Evolutionary conservation across 75 land plant genomes (phyloP), one percentile per base, ranked within the genome.

Genomic region (Picea sitchensis): DNA sequence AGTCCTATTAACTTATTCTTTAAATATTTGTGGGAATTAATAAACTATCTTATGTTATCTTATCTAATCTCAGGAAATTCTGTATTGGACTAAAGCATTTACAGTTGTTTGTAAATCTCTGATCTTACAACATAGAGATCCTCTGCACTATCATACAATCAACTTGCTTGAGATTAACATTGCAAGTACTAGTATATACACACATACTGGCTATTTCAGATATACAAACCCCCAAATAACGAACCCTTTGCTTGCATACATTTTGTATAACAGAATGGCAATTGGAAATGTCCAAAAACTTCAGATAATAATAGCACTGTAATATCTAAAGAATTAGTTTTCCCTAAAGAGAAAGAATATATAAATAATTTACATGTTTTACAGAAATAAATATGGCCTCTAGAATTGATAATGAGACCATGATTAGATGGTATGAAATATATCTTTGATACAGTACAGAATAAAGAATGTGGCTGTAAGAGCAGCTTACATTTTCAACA

Each of bases 401-500:
- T 38, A 18, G 51, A 69, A 38, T 41, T 41, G 54, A 69, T 69
- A 69, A 69, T 18, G 20, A 41, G 1, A 41, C 47, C 47, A 69
- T 69, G 18, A 68, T 68, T 18, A 34, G 36, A 68, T 5, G n/a
- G 38, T 65, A 68, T 30, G 34, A 32, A 18, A 38, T 47, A 41
- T 38, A 41, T 47, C 4, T 69, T 69, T 31, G 14, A 14, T 44
- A 69, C 41, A 47, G 38, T 69, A 69, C 73, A 69, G 9, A 41
- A 38, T 8, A 47, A 69, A 69, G 51, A 69, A 18, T 41, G 20
- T 38, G 21, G 23, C 73, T 20, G 51, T 2, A 17, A 47, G 11
- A 47, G 20, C 21, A 17, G 47, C 73, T 69, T 69, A n/a, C 20
- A 69, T n/a, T 69, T 69, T 69, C 73, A 69, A 47, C 73, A 38